Evolutionary conservation across 202 grass and related monocot genomes (phyloP).

Genomic region (Carex sylvatica): DNA sequence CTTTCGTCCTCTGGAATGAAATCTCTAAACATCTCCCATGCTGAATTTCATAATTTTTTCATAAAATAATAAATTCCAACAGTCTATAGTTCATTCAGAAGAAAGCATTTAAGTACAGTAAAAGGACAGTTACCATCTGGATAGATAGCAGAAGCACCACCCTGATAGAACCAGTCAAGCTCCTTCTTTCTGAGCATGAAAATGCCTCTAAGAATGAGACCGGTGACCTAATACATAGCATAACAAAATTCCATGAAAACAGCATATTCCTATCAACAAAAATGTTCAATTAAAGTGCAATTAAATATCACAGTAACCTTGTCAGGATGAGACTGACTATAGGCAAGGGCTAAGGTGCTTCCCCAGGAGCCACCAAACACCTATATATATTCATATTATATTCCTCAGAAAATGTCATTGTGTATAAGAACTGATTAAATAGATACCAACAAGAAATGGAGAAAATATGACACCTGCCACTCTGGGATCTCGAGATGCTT

Average conservation of each 20-base stretch:
- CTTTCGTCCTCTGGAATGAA: constrained; percentile 85
- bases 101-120: neutral
- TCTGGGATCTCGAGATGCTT: constrained; percentile 77
- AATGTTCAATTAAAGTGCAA: constrained; percentile 4
- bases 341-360: constrained; percentile 85
- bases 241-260: neutral
- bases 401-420: neutral
- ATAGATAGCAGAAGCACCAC: constrained; percentile 76
- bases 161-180: constrained; percentile 94
- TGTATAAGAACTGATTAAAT: neutral
- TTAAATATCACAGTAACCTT: constrained; percentile 36
- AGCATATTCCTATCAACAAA: constrained; percentile 15
- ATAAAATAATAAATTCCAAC: constrained; percentile 14
- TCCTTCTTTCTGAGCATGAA: constrained; percentile 83
- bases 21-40: constrained; percentile 89
- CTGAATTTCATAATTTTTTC: constrained; percentile 41
- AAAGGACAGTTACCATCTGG: constrained; percentile 53
- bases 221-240: constrained; percentile 57
- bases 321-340: constrained; percentile 77
- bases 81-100: neutral
- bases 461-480: constrained; percentile 57
- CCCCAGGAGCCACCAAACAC: constrained; percentile 97
- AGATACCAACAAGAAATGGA: neutral
- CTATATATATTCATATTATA: constrained; percentile 27
- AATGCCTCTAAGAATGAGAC: constrained; percentile 83